Conservation (phyloP, 768 basidiomycete species). For the Tulasnella sp. region DNA sequence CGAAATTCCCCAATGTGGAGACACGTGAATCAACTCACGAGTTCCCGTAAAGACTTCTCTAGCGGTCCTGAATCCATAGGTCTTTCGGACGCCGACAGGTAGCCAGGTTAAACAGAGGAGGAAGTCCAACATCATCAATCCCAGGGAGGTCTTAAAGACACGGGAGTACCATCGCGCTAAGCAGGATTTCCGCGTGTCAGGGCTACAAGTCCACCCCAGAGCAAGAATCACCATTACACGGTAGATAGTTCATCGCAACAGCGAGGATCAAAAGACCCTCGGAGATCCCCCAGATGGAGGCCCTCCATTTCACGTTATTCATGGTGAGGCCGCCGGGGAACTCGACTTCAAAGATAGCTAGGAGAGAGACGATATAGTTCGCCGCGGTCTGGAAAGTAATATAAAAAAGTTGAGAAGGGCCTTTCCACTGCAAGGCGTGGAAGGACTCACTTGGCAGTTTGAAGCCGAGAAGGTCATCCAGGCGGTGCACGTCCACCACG, state of each 20-base stretch:
- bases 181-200: not conserved
- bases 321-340: constrained; percentile 75
- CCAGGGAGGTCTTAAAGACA: constrained; percentile 72
- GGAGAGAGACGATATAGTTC: constrained; percentile 82
- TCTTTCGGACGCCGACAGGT: constrained; percentile 81
- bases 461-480: constrained; percentile 93
- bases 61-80: constrained; percentile 83
- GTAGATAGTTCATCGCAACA: constrained; percentile 80
- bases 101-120: constrained; percentile 87
- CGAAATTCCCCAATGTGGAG: no score
- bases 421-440: not conserved
- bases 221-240: constrained; percentile 47
- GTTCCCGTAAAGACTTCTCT: constrained; percentile 79
- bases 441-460: constrained; percentile 69
- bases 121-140: constrained; percentile 79
- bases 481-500: constrained; percentile 92
- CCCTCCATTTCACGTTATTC: constrained; percentile 78
- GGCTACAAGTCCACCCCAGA: not conserved
- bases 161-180: constrained; percentile 51
- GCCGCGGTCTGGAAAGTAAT: constrained; percentile 60
- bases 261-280: constrained; percentile 66
- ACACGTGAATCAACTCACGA: constrained; percentile 45
- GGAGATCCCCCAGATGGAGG: constrained; percentile 77
- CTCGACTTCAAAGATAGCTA: constrained; percentile 71
- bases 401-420: not conserved